A percentile compares a stretch with the other conserved stretches of the same genome.
These are phyloP conservation scores for slime mould (Dictyostelium discoideum) DNA, from an alignment of 78 protist species.

Conservation along the genomic window dicty_2.7 NC_007088.5:5813001-5813500, in stretches of 20 bases:
- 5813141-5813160: slow-evolving; percentile 30
- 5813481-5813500: slow-evolving; percentile 81
- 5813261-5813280: slow-evolving; percentile 53
- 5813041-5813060: background rate
- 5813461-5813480: slow-evolving; percentile 73
- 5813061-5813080: background rate
- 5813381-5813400: slow-evolving; percentile 98
- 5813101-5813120: slow-evolving; percentile 63
- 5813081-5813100: slow-evolving; percentile 56
- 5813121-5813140: slow-evolving; percentile 40
- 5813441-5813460: slow-evolving; percentile 82
- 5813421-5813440: slow-evolving; percentile 97
- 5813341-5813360: slow-evolving; percentile 89
- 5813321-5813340: slow-evolving; percentile 96
- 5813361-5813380: slow-evolving; percentile 92
- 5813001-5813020: background rate
- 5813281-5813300: slow-evolving; percentile 84
- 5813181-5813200: slow-evolving; percentile 48
- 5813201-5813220: slow-evolving; percentile 69
- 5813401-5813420: slow-evolving; percentile 94
- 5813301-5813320: slow-evolving; percentile 42
- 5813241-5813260: slow-evolving; percentile 54
- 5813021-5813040: background rate
- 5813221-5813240: slow-evolving; percentile 91
- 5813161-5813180: slow-evolving; percentile 73